phyloP scores from a whole-genome alignment of 2,329 filamentous ascomycete genomes.

The Colletotrichum destructivum region DNA sequence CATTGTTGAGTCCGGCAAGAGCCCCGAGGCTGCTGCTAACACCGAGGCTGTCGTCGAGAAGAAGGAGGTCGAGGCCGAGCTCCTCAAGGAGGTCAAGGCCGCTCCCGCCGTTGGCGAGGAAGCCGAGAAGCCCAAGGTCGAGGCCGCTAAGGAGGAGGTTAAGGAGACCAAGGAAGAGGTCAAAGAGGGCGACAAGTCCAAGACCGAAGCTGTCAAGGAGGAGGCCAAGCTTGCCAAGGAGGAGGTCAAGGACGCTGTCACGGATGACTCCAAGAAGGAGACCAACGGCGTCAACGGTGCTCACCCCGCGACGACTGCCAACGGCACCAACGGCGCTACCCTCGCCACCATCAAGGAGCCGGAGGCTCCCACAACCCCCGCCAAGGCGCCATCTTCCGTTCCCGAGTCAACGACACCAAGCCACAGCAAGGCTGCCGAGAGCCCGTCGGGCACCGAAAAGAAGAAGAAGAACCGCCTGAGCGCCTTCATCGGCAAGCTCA shows the following conservation, averaged over 20 bases:
- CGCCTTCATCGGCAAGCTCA: conserved; percentile 72
- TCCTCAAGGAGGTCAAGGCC: conserved; percentile 75
- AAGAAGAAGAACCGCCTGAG: conserved; percentile 79
- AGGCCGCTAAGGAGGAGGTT: conserved; percentile 46
- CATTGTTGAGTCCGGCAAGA: conserved; percentile 69
- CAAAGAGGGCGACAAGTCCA: conserved; percentile 40
- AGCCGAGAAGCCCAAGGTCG: conserved; percentile 43
- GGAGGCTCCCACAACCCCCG: conserved; percentile 35
- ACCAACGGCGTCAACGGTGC: conserved; percentile 36
- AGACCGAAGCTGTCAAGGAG: conserved; percentile 42
- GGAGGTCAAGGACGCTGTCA: conserved; percentile 36
- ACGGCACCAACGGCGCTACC: conserved; percentile 45
- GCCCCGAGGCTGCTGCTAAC: conserved; percentile 81
- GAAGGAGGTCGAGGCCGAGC: conserved; percentile 80
- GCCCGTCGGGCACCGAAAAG: conserved; percentile 60
- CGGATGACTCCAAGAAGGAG: conserved; percentile 33
- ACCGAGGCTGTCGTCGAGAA: conserved; percentile 81
- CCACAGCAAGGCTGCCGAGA: conserved; percentile 49
- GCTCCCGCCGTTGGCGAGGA: conserved; percentile 53
- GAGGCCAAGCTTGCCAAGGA: conserved; percentile 43
- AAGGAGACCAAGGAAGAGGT: conserved; percentile 42
- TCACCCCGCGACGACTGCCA: conserved; percentile 37
- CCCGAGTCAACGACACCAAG: conserved; percentile 44
- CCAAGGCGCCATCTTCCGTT: conserved; percentile 41
- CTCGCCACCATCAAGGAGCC: conserved; percentile 42